These are phyloP conservation scores for Plantago coronopus DNA, from an alignment of 305 asterid species.

Conservation along the genomic window DNA sequence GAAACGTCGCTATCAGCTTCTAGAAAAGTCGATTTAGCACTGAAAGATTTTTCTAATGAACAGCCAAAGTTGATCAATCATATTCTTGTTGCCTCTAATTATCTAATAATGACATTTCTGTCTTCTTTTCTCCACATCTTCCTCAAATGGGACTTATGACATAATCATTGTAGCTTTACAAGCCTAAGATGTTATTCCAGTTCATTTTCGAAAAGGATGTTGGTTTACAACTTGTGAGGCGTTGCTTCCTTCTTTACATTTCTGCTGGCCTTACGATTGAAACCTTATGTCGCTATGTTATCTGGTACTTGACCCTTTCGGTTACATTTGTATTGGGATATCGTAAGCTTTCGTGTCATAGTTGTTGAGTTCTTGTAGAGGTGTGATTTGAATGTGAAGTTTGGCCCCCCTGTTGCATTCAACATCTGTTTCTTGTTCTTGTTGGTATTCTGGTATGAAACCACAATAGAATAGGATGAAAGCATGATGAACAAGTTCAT, in stretches of 20 bases:
- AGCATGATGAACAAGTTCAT: too few relatives aligned
- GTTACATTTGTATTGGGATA: too few relatives aligned
- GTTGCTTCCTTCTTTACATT: too few relatives aligned
- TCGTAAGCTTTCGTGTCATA: not conserved
- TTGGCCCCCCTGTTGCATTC: conserved; percentile 11
- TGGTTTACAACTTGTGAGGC: not conserved
- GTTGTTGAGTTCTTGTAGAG: not conserved
- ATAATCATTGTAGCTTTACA: not conserved
- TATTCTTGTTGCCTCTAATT: not conserved
- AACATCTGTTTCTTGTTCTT: not conserved
- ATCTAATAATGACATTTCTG: not conserved
- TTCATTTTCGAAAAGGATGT: not conserved
- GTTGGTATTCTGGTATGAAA: conserved; percentile 4
- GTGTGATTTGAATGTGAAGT: conserved; percentile 4
- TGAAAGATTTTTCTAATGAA: conserved; percentile 3
- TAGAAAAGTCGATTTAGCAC: conserved; percentile 17
- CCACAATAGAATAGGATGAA: too few relatives aligned
- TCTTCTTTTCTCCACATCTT: not conserved
- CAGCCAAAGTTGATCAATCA: conserved; percentile 10
- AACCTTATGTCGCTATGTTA: not conserved
- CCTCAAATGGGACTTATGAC: not conserved
- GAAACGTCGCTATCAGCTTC: conserved; percentile 30
- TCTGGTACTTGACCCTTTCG: not conserved
- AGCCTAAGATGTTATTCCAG: not conserved
- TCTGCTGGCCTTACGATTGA: not conserved